Base-by-base conservation (phyloP, 768 basidiomycete species). In the Dentipellis sp. region DNA sequence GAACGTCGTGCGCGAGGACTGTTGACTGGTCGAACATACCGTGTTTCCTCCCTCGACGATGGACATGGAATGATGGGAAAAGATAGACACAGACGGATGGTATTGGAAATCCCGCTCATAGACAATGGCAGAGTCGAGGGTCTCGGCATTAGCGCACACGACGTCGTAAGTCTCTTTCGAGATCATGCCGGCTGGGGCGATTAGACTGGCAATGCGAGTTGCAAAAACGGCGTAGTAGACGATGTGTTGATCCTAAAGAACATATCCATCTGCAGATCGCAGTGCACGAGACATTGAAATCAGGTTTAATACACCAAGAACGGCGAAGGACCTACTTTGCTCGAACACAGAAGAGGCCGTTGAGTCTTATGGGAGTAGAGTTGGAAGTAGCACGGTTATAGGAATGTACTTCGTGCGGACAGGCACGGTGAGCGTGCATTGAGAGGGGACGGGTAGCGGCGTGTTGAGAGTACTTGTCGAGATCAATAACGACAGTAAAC, bases 41-140 rank as follows among this genome's bases (percentile, higher is more conserved):
- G n/a, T n/a, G n/a, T n/a, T n/a, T n/a, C n/a, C n/a, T n/a, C n/a
- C n/a, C n/a, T n/a, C n/a, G n/a, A n/a, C n/a, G n/a, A n/a, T n/a
- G n/a, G n/a, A n/a, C n/a, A n/a, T n/a, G n/a, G n/a, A n/a, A n/a
- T n/a, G n/a, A n/a, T n/a, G n/a, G n/a, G n/a, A n/a, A n/a, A n/a
- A n/a, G n/a, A n/a, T n/a, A n/a, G 5, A 0, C 10, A 73, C 90
- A 40, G 55, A 94, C 92, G 73, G 97, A 71, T 97, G 94, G 76
- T 98, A 98, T 69, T 81, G 90, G 75, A 98, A 99, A 69, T 99
- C 97, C 51, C 97, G 92, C 64, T 95, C 87, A 71, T 97, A 98
- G 71, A 99, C 94, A 72, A 99, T 89, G 16, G 95, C 88, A 12
- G 91, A 92, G 68, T 99, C 93, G 50, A 98, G 78, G 10, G 72